A percentile compares a stretch with the other conserved stretches of the same genome.
phyloP scores from a whole-genome alignment of 495 filamentous ascomycete species.

The Aspergillus taichungensis region DNA sequence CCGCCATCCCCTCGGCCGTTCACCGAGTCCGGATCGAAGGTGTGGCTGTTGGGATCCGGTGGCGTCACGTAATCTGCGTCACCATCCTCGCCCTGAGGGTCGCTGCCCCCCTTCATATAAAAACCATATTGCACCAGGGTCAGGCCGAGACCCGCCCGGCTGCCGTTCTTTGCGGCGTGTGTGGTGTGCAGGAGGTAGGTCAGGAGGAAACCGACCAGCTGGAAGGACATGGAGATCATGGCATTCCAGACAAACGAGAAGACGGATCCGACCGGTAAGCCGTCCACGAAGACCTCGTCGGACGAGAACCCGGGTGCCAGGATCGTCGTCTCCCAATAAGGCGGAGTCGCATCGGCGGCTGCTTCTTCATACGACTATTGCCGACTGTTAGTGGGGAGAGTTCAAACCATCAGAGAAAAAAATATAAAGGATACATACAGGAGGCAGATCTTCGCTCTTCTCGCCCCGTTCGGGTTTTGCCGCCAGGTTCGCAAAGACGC shows the following conservation, averaged over 20 bases:
- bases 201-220: conserved; percentile 91
- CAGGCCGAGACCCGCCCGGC: conserved; percentile 85
- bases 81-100: conserved; percentile 37
- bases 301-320: conserved; percentile 76
- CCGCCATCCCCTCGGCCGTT: conserved; percentile 29
- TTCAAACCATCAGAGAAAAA: not conserved
- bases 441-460: conserved; percentile 77
- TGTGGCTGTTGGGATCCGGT: conserved; percentile 80
- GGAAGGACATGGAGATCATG: conserved; percentile 98
- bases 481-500: conserved; percentile 90
- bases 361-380: conserved; percentile 93
- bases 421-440: conserved; percentile 50
- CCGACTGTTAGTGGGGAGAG: conserved; percentile 14
- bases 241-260: conserved; percentile 98
- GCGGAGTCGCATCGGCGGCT: conserved; percentile 89
- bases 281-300: conserved; percentile 95
- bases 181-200: conserved; percentile 97
- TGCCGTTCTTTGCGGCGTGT: conserved; percentile 96
- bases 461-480: conserved; percentile 85
- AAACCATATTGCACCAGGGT: conserved; percentile 97
- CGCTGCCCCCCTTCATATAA: conserved; percentile 66
- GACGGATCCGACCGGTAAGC: conserved; percentile 87
- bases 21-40: conserved; percentile 69
- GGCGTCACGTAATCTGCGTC: conserved; percentile 50
- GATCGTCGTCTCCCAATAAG: conserved; percentile 99